These are phyloP conservation scores for Erysimum cheiranthoides DNA, from an alignment of 345 rosid species.

Conservation along the genomic window DNA sequence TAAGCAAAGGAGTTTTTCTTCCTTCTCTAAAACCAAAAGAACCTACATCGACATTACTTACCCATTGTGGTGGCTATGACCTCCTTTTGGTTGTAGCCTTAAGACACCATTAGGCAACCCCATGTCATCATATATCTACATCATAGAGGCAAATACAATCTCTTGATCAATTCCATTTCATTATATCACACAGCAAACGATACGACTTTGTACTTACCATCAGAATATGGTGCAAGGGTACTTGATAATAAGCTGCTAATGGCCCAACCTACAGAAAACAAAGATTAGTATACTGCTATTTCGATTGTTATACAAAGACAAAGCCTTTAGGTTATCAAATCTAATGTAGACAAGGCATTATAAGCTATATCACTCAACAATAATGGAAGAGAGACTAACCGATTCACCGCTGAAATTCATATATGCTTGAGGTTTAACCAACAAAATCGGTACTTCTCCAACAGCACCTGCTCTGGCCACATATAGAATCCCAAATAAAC, in stretches of 20 bases:
- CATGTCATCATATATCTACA: slow-evolving; percentile 84
- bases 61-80: slow-evolving; percentile 92
- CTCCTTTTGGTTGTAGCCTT: slow-evolving; percentile 81
- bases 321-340: slow-evolving; percentile 1
- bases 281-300: not conserved
- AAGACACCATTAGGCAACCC: slow-evolving; percentile 83
- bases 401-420: slow-evolving; percentile 95
- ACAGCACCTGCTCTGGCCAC: slow-evolving; percentile 72
- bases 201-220: slow-evolving; percentile 50
- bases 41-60: slow-evolving; percentile 28
- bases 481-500: slow-evolving; percentile 24
- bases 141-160: slow-evolving; percentile 16
- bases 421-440: slow-evolving; percentile 87
- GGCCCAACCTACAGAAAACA: slow-evolving; percentile 72
- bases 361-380: not conserved
- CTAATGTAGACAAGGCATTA: not conserved
- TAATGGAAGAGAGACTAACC: slow-evolving; percentile 50
- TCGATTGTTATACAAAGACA: not conserved
- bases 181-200: not conserved
- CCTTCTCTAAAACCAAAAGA: not conserved
- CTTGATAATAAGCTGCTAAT: slow-evolving; percentile 87
- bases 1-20: not conserved
- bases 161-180: not conserved
- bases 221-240: slow-evolving; percentile 81
- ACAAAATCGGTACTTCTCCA: slow-evolving; percentile 81